Conservation (phyloP, 164 flowering plant genomes). For the Brasenia schreberi region DNA sequence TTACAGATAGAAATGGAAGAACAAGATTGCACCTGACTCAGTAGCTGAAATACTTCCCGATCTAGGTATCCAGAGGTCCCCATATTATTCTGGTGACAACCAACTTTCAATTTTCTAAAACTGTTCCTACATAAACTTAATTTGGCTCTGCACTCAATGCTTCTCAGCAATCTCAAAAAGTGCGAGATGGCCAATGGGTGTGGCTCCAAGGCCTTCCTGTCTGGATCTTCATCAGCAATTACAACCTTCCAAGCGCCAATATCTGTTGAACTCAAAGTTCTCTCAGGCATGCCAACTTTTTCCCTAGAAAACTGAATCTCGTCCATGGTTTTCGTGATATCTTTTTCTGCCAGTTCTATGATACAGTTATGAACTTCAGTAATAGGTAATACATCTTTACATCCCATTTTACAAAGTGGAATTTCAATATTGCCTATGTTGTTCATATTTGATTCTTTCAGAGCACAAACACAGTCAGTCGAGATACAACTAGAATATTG, state of each 20-base stretch:
- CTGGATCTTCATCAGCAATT: constrained; percentile 38
- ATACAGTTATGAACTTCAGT: constrained; percentile 19
- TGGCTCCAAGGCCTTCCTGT: constrained; percentile 7
- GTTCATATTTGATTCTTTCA: background rate
- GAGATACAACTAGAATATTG: background rate
- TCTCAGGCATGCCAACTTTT: constrained; percentile 22
- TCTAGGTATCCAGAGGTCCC: constrained; percentile 12
- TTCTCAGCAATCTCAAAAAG: constrained; percentile 7
- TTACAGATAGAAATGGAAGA: background rate
- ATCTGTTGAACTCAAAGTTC: constrained; percentile 39
- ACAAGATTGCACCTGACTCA: constrained; percentile 32
- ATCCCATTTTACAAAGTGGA: constrained; percentile 8
- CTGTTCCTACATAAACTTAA: constrained; percentile 30
- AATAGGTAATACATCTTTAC: constrained; percentile 19
- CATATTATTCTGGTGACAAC: constrained; percentile 15
- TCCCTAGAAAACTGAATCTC: constrained; percentile 24
- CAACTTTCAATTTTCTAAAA: constrained; percentile 34
- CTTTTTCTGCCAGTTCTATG: constrained; percentile 28
- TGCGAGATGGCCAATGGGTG: background rate
- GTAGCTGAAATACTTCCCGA: constrained; percentile 12
- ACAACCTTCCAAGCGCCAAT: constrained; percentile 40
- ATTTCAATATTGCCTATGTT: background rate
- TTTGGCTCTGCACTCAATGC: constrained; percentile 33
- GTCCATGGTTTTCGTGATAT: constrained; percentile 17
- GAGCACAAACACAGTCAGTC: no score